phyloP scores from a whole-genome alignment of 2,329 filamentous ascomycete species.

The Diaporthe velutina region DNA sequence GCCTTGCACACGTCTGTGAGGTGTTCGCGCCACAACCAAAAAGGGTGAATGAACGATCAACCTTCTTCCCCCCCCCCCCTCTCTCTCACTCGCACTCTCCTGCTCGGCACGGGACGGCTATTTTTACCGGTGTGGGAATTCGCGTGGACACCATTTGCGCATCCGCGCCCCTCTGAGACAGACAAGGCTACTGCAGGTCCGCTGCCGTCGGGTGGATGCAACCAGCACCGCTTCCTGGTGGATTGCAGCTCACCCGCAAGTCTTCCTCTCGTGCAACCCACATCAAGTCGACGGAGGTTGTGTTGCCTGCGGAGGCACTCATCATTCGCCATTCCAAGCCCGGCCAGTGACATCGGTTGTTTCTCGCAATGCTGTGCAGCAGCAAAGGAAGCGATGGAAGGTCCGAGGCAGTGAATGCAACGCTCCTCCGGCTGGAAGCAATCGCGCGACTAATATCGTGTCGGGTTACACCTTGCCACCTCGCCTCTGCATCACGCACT shows the following conservation, averaged over 20 bases:
- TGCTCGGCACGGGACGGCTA: conserved; percentile 18
- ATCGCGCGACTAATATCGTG: conserved; percentile 20
- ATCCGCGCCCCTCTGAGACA: conserved; percentile 18
- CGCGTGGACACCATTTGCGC: not conserved
- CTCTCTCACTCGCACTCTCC: not conserved
- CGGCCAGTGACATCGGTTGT: not conserved
- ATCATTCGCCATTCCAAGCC: not conserved
- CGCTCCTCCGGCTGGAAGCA: not conserved
- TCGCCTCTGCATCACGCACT: conserved; percentile 15
- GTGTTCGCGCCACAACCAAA: conserved; percentile 3
- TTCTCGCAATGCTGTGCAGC: conserved; percentile 11
- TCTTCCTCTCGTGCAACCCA: conserved; percentile 16
- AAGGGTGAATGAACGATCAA: not conserved
- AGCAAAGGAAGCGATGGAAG: conserved; percentile 18
- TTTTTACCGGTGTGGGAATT: not conserved
- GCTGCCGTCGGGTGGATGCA: conserved; percentile 25
- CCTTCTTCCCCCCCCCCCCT: not conserved
- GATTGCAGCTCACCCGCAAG: conserved; percentile 13
- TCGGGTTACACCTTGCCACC: conserved; percentile 25
- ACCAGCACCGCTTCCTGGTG: conserved; percentile 7
- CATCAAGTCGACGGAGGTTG: not conserved
- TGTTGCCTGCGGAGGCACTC: not conserved
- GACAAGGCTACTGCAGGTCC: conserved; percentile 28
- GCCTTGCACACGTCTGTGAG: not conserved
- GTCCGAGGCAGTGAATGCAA: conserved; percentile 25